Conservation (phyloP, 2,329 filamentous ascomycete species). For the Grosmannia penicillata region DNA sequence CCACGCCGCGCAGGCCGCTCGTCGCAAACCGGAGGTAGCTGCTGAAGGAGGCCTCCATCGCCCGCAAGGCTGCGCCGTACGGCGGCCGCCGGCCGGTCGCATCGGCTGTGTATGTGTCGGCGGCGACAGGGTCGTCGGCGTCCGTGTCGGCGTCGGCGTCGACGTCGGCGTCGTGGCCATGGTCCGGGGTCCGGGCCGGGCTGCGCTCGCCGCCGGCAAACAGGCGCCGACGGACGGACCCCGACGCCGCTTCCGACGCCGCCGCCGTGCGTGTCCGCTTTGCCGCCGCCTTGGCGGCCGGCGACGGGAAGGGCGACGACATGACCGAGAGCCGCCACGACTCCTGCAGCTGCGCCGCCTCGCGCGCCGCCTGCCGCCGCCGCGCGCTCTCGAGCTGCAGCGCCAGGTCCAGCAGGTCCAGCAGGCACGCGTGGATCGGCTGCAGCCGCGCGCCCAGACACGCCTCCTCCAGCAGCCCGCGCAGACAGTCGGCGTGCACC, state of each 20-base stretch:
- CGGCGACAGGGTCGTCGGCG: conserved; percentile 16
- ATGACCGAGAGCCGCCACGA: conserved; percentile 22
- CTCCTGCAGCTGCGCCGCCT: conserved; percentile 23
- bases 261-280: conserved; percentile 8
- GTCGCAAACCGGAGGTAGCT: conserved; percentile 54
- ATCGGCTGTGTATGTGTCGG: conserved; percentile 6
- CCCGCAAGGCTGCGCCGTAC: conserved; percentile 36
- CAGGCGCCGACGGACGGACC: conserved; percentile 6
- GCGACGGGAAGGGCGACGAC: conserved; percentile 15
- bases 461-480: conserved; percentile 49
- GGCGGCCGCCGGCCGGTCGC: not conserved
- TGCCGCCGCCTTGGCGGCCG: conserved; percentile 3
- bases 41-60: conserved; percentile 48
- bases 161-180: conserved; percentile 3
- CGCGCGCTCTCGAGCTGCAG: conserved; percentile 53
- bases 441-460: conserved; percentile 54
- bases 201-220: conserved; percentile 7
- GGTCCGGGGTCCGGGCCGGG: conserved; percentile 10
- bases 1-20: conserved; percentile 58
- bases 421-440: conserved; percentile 56
- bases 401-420: conserved; percentile 63
- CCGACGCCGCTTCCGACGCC: conserved; percentile 9
- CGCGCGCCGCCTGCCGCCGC: conserved; percentile 20
- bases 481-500: conserved; percentile 50
- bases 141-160: conserved; percentile 9